Base-by-base conservation (phyloP, 2,329 filamentous ascomycete species). In the Beauveria sp. region DNA sequence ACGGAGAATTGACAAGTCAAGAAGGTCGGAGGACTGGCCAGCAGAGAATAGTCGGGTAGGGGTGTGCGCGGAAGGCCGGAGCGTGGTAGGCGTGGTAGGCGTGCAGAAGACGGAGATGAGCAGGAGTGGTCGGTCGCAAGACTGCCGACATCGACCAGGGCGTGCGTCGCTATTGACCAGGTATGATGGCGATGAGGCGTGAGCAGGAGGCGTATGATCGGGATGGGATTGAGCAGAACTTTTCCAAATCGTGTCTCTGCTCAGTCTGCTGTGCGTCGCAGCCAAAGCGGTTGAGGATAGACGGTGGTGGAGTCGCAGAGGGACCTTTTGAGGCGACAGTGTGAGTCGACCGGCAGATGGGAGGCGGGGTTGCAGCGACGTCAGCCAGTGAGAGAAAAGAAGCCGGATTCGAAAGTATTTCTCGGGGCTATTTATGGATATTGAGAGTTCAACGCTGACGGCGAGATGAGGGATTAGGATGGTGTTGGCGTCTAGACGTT, bases 321-420 rank as follows among this genome's bases (percentile, higher is more conserved):
- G 56, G 47, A 51, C 56, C 47, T 59, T 59, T 59, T 51, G 56
- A 24, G 24, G 18, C 37, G 28, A 37, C 37, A 59, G 22, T 22
- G 10, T 44, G 56, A 59, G 56, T 59, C 55, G 55, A 10, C 55
- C 55, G 55, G 55, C 55, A 58, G 46, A 57, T 57, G 44, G 20
- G n/a, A 34, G 51, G 26, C 26, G 53, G 53, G 55, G 41, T 47
- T 41, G 34, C 46, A 58, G 30, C 30, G 43, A 10, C 30, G 46
- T 47, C 43, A 51, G 34, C 55, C 43, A 47, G 55, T 51, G 12
- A 43, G 1, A 43, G 14, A 50, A 20, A 48, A 41, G 44, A 58
- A 28, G 18, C 1, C 28, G 12, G 48, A 34, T 20, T 22, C 18
- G 22, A 24, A 22, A 10, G 30, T 41, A 58, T 51, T 58, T 41